These are phyloP conservation scores for Ophiostoma sp. DNA, from an alignment of 2,329 filamentous ascomycete species.

Conservation along the genomic window DNA sequence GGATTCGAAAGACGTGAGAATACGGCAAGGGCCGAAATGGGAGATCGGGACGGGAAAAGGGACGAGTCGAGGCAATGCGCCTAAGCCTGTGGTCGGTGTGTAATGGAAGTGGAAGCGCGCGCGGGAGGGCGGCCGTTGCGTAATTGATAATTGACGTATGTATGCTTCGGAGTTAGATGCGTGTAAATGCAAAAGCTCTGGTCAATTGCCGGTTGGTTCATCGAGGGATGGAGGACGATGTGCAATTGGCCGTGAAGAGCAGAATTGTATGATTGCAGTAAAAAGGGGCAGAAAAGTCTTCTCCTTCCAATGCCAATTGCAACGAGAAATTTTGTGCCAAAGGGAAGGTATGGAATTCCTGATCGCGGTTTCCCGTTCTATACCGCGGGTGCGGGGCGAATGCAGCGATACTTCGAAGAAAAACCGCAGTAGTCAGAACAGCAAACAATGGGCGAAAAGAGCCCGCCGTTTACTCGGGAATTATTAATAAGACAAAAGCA, in stretches of 20 bases:
- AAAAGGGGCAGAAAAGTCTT: neutral
- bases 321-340: neutral
- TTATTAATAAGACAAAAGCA: slow-evolving; percentile 8
- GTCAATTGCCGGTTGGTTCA: neutral
- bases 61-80: neutral
- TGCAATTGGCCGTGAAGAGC: neutral
- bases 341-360: neutral
- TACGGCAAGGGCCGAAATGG: neutral
- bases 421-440: neutral
- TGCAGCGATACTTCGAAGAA: slow-evolving; percentile 8
- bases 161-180: slow-evolving; percentile 3
- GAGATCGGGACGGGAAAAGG: neutral
- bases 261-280: neutral
- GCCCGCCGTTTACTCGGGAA: neutral
- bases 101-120: neutral
- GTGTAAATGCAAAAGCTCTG: neutral
- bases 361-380: slow-evolving; percentile 12
- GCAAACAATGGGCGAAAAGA: neutral
- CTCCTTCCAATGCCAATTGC: neutral
- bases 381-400: slow-evolving; percentile 14
- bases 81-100: neutral
- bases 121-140: neutral
- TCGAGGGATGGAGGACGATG: neutral
- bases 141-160: neutral
- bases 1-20: neutral